Percentiles rank a stretch among this genome's conserved stretches.
These are phyloP conservation scores for Colletotrichum euphorbiae DNA, from an alignment of 2,329 filamentous ascomycete species.

Conservation along the genomic window DNA sequence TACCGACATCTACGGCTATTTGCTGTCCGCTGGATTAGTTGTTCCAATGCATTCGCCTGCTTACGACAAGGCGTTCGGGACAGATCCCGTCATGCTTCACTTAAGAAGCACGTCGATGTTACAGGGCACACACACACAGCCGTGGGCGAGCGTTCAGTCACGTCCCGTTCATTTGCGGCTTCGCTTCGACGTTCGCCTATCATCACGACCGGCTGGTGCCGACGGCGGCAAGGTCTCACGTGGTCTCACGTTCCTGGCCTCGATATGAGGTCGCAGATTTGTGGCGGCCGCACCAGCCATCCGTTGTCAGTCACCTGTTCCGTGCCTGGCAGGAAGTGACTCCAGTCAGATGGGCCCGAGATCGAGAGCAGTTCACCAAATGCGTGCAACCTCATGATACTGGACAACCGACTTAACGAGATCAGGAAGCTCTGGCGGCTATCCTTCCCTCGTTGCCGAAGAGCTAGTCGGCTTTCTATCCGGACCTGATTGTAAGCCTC, in stretches of 20 bases:
- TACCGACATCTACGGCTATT: conserved; percentile 26
- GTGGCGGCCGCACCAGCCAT: neutral
- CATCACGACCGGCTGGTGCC: conserved; percentile 26
- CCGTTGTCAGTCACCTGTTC: conserved; percentile 1
- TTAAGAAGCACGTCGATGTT: conserved; percentile 21
- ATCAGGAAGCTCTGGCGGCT: conserved; percentile 8
- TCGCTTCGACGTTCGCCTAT: conserved; percentile 9
- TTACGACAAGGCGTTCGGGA: conserved; percentile 7
- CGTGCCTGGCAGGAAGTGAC: neutral
- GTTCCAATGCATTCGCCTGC: conserved; percentile 4
- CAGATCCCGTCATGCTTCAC: conserved; percentile 5
- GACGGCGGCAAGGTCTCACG: conserved; percentile 9
- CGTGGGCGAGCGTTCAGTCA: conserved; percentile 6
- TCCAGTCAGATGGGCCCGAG: conserved; percentile 29
- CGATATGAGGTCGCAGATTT: neutral
- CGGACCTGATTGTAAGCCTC: conserved; percentile 7
- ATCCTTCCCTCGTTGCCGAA: conserved; percentile 31
- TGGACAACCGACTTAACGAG: neutral
- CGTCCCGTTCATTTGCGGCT: conserved; percentile 26
- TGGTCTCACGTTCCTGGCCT: conserved; percentile 9
- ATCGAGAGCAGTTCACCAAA: conserved; percentile 18
- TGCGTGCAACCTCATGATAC: conserved; percentile 30
- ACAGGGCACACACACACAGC: conserved; percentile 19
- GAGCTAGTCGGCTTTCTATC: conserved; percentile 23
- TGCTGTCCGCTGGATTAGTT: conserved; percentile 23